Conservation (phyloP, 2,329 filamentous ascomycete species). For the Colletotrichum caudatum region DNA sequence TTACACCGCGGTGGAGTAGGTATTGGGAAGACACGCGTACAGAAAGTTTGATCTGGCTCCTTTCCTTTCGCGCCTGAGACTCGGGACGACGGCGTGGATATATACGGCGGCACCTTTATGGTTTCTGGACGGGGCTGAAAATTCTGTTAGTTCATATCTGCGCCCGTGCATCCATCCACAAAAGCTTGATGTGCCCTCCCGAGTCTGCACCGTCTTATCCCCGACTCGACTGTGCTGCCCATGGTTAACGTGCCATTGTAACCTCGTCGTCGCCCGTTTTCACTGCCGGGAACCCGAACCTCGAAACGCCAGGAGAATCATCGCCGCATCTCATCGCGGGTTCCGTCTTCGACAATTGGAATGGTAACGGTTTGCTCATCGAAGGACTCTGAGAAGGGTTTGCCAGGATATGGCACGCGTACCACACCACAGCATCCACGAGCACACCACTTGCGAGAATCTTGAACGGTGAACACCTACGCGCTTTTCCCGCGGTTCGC, state of each 20-base stretch:
- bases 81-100: not conserved
- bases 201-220: not conserved
- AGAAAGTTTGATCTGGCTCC: constrained; percentile 2
- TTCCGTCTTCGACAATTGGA: not conserved
- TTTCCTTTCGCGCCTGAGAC: not conserved
- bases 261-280: not conserved
- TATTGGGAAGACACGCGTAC: not conserved
- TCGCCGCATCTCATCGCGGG: not conserved
- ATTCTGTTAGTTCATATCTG: not conserved
- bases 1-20: not conserved
- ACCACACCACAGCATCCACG: not conserved
- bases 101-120: not conserved
- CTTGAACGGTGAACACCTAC: not conserved
- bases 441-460: constrained; percentile 5
- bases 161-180: not conserved
- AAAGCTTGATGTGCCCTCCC: not conserved
- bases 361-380: constrained; percentile 3
- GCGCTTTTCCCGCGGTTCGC: not conserved
- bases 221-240: not conserved
- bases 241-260: not conserved
- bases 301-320: not conserved
- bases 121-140: not conserved
- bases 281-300: not conserved
- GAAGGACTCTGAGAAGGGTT: not conserved
- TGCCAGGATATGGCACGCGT: constrained; percentile 17